Conservation (phyloP, 2,329 filamentous ascomycete species). For the Blumeriella jaapii region DNA sequence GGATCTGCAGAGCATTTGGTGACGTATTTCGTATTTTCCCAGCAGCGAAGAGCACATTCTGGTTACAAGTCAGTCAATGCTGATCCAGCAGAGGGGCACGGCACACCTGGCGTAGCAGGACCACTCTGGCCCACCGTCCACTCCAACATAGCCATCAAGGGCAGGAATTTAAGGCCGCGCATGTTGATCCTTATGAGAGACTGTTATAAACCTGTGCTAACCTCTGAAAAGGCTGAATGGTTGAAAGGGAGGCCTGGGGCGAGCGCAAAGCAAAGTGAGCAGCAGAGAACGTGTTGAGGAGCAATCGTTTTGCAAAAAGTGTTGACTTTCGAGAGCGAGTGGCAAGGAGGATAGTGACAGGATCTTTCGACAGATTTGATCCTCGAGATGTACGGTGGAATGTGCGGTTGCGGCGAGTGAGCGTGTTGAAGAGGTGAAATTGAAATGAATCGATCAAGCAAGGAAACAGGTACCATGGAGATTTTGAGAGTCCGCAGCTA, state of each 20-base stretch:
- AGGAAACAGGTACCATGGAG: neutral
- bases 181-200: slow-evolving; percentile 2
- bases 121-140: slow-evolving; percentile 10
- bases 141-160: slow-evolving; percentile 9
- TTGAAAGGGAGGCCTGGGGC: neutral
- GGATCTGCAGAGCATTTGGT: slow-evolving; percentile 24
- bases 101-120: slow-evolving; percentile 13
- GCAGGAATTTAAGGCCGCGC: slow-evolving; percentile 7
- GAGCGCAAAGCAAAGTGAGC: neutral
- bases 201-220: neutral
- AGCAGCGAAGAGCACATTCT: slow-evolving; percentile 27
- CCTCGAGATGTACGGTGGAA: neutral
- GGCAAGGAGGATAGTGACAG: slow-evolving; percentile 8
- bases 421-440: slow-evolving; percentile 1
- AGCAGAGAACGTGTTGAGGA: neutral
- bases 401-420: neutral
- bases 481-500: too few species aligned
- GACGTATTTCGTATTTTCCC: slow-evolving; percentile 29
- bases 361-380: slow-evolving; percentile 5
- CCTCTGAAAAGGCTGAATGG: neutral
- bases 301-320: neutral
- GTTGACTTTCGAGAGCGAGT: slow-evolving; percentile 2
- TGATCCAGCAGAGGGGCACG: neutral
- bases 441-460: neutral
- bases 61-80: slow-evolving; percentile 2